phyloP scores from a whole-genome alignment of 2,329 filamentous ascomycete genomes.

The Nannizziopsis arthrosporioides region DNA sequence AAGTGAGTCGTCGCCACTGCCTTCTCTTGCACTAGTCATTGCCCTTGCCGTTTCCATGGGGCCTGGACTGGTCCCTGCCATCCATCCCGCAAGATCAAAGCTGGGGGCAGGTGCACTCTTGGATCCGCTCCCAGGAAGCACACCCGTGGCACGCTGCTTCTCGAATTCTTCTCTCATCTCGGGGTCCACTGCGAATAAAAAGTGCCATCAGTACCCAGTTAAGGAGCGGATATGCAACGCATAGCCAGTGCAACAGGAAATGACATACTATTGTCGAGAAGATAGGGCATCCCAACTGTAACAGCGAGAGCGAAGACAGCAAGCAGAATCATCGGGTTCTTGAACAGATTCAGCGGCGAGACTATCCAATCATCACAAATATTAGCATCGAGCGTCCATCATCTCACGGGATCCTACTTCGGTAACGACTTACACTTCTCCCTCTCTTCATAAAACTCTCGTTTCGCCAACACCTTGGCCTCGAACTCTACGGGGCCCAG shows the following conservation, averaged over 20 bases:
- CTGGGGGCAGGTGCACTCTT: conserved; percentile 41
- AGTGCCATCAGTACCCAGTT: not conserved
- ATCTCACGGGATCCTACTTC: not conserved
- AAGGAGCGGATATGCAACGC: not conserved
- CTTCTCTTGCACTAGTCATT: conserved; percentile 11
- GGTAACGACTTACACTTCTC: conserved; percentile 51
- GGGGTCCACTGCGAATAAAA: conserved; percentile 63
- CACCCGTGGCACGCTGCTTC: conserved; percentile 67
- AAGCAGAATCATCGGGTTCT: conserved; percentile 95
- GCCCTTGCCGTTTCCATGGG: conserved; percentile 24
- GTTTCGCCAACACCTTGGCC: conserved; percentile 49
- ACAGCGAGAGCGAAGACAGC: conserved; percentile 69
- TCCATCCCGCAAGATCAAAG: conserved; percentile 57
- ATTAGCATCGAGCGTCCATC: not conserved
- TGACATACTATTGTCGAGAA: conserved; percentile 84
- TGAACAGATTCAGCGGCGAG: conserved; percentile 68
- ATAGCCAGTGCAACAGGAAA: not conserved
- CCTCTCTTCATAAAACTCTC: conserved; percentile 67
- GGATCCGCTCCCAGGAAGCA: conserved; percentile 42
- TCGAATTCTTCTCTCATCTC: conserved; percentile 89
- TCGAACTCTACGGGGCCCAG: conserved; percentile 44
- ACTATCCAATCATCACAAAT: conserved; percentile 38
- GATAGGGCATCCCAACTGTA: conserved; percentile 85
- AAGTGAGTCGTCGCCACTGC: not conserved
- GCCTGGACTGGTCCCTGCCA: conserved; percentile 44